Conservation (phyloP, 75 land plant species). For the Cunninghamia lanceolata region DNA sequence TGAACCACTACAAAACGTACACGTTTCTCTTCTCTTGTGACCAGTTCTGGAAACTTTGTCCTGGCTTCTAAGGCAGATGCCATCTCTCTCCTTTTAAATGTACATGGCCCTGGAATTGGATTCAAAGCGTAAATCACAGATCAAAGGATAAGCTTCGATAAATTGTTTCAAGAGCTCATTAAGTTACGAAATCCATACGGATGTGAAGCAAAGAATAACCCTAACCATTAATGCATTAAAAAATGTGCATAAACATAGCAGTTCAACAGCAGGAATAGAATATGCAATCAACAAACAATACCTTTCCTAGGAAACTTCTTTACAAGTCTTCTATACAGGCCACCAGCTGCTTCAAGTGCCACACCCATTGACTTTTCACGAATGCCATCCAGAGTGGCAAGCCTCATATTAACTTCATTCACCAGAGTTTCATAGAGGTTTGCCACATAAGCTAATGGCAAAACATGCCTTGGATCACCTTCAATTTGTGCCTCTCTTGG, state of each 20-base stretch:
- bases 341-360: constrained; percentile 99
- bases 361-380: constrained; percentile 98
- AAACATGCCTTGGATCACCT: constrained; percentile 89
- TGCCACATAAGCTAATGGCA: constrained; percentile 97
- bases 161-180: not conserved
- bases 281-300: constrained; percentile 14
- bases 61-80: constrained; percentile 97
- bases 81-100: constrained; percentile 89
- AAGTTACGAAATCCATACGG: not conserved
- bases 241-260: not conserved
- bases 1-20: constrained; percentile 99
- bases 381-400: constrained; percentile 71
- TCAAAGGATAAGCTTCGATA: not conserved
- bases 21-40: constrained; percentile 97
- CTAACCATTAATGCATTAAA: not conserved
- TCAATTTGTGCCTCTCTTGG: constrained; percentile 76
- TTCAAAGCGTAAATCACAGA: not conserved
- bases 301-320: constrained; percentile 91
- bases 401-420: constrained; percentile 78
- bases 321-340: constrained; percentile 91
- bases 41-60: constrained; percentile 92
- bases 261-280: not conserved
- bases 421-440: constrained; percentile 95
- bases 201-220: not conserved
- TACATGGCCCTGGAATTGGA: constrained; percentile 45